Percentiles rank a stretch among this genome's conserved stretches.
phyloP scores from a whole-genome alignment of 768 basidiomycete species.

The Tricholoma matsutake region DNA sequence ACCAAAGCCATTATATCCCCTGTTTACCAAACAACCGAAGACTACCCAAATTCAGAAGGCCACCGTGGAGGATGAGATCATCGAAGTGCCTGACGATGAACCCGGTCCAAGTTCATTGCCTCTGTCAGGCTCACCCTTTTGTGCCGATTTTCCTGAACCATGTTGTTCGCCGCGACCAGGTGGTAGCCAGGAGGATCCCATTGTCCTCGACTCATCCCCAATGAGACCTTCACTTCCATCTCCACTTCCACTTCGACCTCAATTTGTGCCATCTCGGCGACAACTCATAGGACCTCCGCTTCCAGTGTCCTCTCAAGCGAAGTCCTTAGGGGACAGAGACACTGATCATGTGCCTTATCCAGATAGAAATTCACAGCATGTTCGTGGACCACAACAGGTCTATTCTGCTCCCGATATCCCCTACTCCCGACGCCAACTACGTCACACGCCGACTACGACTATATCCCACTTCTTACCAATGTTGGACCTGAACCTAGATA shows the following conservation, averaged over 20 bases:
- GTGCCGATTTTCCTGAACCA: background rate
- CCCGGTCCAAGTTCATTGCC: background rate
- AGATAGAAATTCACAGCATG: slow-evolving; percentile 50
- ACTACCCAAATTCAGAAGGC: background rate
- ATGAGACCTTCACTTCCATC: slow-evolving; percentile 19
- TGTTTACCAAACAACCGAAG: slow-evolving; percentile 13
- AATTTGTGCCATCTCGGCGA: slow-evolving; percentile 31
- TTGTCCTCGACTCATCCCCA: slow-evolving; percentile 44
- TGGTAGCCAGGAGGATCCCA: slow-evolving; percentile 38
- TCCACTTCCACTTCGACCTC: slow-evolving; percentile 10
- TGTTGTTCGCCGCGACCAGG: slow-evolving; percentile 12
- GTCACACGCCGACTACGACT: no score
- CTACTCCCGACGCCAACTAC: slow-evolving; percentile 7
- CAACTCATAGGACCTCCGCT: background rate
- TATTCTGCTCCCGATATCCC: slow-evolving; percentile 20
- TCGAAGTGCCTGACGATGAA: slow-evolving; percentile 12
- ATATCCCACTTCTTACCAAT: background rate
- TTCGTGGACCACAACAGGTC: slow-evolving; percentile 53
- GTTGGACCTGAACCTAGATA: background rate
- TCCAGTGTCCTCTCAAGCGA: slow-evolving; percentile 6
- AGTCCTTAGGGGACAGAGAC: background rate
- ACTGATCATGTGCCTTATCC: slow-evolving; percentile 43
- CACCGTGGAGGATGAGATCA: background rate
- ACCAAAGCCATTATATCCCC: slow-evolving; percentile 13
- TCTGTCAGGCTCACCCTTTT: background rate